Evolutionary conservation across 2,329 filamentous ascomycete species (phyloP).

Genomic region (Alternaria arborescens): DNA sequence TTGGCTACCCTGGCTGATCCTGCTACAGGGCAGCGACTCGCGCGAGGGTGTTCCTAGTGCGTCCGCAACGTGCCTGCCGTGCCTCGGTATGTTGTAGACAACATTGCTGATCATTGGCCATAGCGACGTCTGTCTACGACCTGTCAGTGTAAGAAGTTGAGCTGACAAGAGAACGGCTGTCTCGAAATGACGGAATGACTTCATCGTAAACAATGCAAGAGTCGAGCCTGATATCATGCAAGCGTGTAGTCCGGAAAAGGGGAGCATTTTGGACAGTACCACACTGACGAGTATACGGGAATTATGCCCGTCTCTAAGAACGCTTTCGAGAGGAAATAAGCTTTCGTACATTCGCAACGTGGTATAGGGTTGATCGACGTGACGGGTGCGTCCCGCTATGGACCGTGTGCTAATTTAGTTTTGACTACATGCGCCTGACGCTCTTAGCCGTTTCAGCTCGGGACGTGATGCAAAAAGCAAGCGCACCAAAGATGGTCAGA

Average conservation of each 20-base stretch:
- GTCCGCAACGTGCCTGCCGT: background rate
- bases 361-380: conserved; percentile 12
- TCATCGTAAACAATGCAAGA: background rate
- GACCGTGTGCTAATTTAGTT: conserved; percentile 7
- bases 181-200: background rate
- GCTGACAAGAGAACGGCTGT: conserved; percentile 6
- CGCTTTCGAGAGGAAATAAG: conserved; percentile 4
- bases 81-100: conserved; percentile 5
- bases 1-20: background rate
- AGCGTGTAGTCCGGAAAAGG: background rate
- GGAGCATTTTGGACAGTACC: background rate
- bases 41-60: conserved; percentile 5
- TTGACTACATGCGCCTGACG: background rate
- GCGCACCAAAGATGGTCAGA: conserved; percentile 5
- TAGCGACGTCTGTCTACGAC: background rate
- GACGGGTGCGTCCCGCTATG: conserved; percentile 10
- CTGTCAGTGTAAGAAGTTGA: conserved; percentile 14
- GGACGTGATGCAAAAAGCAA: conserved; percentile 11
- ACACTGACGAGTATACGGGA: background rate
- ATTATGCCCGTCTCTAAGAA: background rate
- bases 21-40: conserved; percentile 7
- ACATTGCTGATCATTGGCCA: conserved; percentile 2
- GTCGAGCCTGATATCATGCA: background rate
- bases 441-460: conserved; percentile 13
- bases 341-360: conserved; percentile 8